Percentiles rank a stretch among this genome's conserved stretches.
Evolutionary conservation across 1,284 basidiomycete genomes (phyloP).

Genomic region (Boletus hoseneyae): DNA sequence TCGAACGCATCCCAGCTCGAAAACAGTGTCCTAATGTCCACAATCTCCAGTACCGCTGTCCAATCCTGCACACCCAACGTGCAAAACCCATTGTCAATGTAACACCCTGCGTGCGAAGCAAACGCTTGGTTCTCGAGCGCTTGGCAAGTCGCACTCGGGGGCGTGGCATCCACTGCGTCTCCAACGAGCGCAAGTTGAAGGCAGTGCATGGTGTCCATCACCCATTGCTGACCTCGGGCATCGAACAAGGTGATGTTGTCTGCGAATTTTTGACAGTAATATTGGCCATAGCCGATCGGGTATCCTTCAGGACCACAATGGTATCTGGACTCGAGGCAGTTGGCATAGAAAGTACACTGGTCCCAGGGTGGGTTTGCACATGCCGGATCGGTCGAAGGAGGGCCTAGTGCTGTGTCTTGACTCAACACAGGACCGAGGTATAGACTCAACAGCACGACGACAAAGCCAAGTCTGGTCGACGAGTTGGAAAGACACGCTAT

Average conservation of each 20-base stretch:
- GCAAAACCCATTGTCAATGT: constrained; percentile 40
- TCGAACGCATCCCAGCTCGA: constrained; percentile 25
- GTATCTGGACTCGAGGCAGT: constrained; percentile 43
- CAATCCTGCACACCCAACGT: constrained; percentile 35
- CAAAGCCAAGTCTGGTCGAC: neutral
- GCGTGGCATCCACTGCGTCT: constrained; percentile 29
- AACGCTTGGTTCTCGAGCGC: constrained; percentile 38
- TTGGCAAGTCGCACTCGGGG: constrained; percentile 29
- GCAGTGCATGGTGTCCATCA: constrained; percentile 45
- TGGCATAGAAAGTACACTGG: constrained; percentile 42
- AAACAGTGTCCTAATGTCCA: constrained; percentile 28
- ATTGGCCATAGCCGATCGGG: constrained; percentile 40
- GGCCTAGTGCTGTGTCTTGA: constrained; percentile 4
- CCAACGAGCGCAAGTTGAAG: constrained; percentile 40
- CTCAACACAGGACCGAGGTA: neutral
- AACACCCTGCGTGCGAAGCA: constrained; percentile 41
- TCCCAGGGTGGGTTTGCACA: constrained; percentile 38
- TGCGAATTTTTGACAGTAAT: constrained; percentile 40
- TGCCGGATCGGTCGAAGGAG: constrained; percentile 19
- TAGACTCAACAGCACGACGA: constrained; percentile 1
- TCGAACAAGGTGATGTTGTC: constrained; percentile 29
- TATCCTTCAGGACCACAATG: constrained; percentile 42
- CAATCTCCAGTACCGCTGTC: constrained; percentile 37
- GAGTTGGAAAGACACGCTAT: neutral
- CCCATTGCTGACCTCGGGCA: constrained; percentile 38